Evolutionary conservation across 2,329 filamentous ascomycete genomes (phyloP).

Genomic region (Sporothrix sp.): DNA sequence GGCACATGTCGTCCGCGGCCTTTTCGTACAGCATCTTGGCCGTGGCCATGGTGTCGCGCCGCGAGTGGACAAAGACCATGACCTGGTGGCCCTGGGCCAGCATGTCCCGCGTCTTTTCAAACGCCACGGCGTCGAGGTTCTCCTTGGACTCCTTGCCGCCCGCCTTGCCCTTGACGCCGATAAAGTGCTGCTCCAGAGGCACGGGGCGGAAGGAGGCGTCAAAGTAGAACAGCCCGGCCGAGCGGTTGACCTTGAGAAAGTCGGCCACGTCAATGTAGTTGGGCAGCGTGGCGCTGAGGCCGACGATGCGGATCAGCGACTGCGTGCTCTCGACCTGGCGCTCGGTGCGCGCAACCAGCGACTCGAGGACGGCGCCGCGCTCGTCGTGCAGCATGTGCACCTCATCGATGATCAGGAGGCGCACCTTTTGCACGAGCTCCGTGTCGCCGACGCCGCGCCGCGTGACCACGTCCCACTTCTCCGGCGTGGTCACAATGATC

Average conservation of each 20-base stretch:
- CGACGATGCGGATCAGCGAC: constrained; percentile 90
- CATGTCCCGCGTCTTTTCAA: constrained; percentile 94
- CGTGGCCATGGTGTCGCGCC: constrained; percentile 85
- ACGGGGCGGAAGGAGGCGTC: constrained; percentile 93
- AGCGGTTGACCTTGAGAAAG: constrained; percentile 90
- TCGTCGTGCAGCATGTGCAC: constrained; percentile 99
- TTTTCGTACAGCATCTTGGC: constrained; percentile 80
- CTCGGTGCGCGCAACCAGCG: constrained; percentile 87
- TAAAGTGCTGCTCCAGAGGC: constrained; percentile 92
- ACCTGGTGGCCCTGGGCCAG: constrained; percentile 85
- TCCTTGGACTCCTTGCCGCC: constrained; percentile 73
- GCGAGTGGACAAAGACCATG: constrained; percentile 98
- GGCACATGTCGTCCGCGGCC: constrained; percentile 68
- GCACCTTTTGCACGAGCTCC: constrained; percentile 93
- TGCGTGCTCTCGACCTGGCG: constrained; percentile 97
- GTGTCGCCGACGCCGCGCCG: constrained; percentile 95
- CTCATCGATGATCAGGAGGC: constrained; percentile 93
- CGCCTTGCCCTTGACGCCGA: constrained; percentile 88
- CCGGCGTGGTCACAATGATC: constrained; percentile 95
- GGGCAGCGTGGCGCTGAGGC: constrained; percentile 86
- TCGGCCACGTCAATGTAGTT: constrained; percentile 97
- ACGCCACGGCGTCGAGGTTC: constrained; percentile 77
- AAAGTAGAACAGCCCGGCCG: constrained; percentile 92
- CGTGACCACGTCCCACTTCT: constrained; percentile 99
- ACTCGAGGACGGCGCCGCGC: constrained; percentile 89